These are phyloP conservation scores for Chimonanthus salicifolius DNA, from an alignment of 164 flowering plant genomes.

Conservation along the genomic window DNA sequence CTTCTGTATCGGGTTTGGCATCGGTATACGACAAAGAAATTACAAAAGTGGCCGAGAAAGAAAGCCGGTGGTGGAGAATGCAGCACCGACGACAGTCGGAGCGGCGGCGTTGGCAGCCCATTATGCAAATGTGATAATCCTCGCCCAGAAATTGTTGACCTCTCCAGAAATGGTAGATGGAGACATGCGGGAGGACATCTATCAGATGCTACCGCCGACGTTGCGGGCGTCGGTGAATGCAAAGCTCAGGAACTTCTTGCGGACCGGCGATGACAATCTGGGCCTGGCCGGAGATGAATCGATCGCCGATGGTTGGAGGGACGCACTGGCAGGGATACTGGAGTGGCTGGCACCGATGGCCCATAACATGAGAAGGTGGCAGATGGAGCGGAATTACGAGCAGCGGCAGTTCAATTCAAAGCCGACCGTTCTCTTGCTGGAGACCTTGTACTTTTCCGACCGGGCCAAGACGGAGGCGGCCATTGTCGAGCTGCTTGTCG, in stretches of 20 bases:
- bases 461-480: slow-evolving; percentile 78
- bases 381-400: slow-evolving; percentile 57
- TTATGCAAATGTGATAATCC: slow-evolving; percentile 60
- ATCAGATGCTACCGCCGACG: slow-evolving; percentile 53
- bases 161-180: slow-evolving; percentile 22
- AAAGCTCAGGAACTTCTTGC: slow-evolving; percentile 33
- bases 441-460: slow-evolving; percentile 73
- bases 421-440: slow-evolving; percentile 52
- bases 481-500: slow-evolving; percentile 68
- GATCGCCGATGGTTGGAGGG: slow-evolving; percentile 56
- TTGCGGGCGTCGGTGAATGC: slow-evolving; percentile 30
- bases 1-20: not conserved
- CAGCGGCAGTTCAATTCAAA: slow-evolving; percentile 40
- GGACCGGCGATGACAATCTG: slow-evolving; percentile 3
- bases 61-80: slow-evolving; percentile 8
- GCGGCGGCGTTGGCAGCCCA: slow-evolving; percentile 56
- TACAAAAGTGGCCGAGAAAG: not conserved
- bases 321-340: slow-evolving; percentile 42
- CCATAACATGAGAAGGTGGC: slow-evolving; percentile 61
- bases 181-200: slow-evolving; percentile 36
- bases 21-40: not conserved
- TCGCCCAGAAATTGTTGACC: slow-evolving; percentile 34
- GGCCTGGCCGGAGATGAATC: slow-evolving; percentile 10
- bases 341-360: slow-evolving; percentile 80
- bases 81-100: slow-evolving; percentile 54